Percentiles rank a stretch among this genome's conserved stretches.
These are phyloP conservation scores for Amanita pallidorosea DNA, from an alignment of 768 basidiomycete species.

Conservation along the genomic window DNA sequence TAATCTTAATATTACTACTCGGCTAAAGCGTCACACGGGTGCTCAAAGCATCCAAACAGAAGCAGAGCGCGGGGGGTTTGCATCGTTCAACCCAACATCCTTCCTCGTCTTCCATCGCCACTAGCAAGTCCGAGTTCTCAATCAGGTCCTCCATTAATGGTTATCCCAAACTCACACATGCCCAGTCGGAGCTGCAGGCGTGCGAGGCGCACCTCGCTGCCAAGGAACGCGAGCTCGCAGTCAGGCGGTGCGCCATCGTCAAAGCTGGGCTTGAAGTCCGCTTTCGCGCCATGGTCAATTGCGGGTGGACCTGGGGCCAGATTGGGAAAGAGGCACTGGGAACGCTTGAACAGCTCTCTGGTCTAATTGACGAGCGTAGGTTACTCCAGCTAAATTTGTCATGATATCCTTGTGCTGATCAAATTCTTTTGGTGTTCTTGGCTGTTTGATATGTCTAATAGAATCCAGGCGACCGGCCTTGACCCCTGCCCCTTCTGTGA, in stretches of 20 bases:
- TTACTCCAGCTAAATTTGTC: neutral
- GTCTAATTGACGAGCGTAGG: neutral
- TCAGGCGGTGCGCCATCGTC: conserved; percentile 40
- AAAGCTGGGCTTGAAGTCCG: conserved; percentile 52
- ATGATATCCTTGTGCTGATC: neutral
- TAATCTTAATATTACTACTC: neutral
- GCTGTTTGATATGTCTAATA: neutral
- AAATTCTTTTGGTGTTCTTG: neutral
- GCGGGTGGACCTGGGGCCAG: conserved; percentile 58
- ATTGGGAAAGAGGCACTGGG: conserved; percentile 51
- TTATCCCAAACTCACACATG: conserved; percentile 46
- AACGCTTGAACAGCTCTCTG: conserved; percentile 22
- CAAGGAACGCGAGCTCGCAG: conserved; percentile 57
- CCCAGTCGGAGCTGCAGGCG: conserved; percentile 72
- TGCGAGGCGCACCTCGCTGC: conserved; percentile 65
- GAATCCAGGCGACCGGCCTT: neutral
- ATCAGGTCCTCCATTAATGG: conserved; percentile 12
- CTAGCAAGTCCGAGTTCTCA: conserved; percentile 23
- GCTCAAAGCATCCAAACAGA: conserved; percentile 60
- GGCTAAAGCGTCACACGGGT: conserved; percentile 58
- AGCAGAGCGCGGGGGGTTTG: conserved; percentile 24
- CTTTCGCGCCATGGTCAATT: conserved; percentile 56
- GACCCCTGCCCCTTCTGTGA: neutral
- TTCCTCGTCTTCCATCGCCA: conserved; percentile 32
- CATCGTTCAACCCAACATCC: conserved; percentile 22